Base-by-base conservation (phyloP, 106 monocot species). In the Vanilla planifolia region DNA sequence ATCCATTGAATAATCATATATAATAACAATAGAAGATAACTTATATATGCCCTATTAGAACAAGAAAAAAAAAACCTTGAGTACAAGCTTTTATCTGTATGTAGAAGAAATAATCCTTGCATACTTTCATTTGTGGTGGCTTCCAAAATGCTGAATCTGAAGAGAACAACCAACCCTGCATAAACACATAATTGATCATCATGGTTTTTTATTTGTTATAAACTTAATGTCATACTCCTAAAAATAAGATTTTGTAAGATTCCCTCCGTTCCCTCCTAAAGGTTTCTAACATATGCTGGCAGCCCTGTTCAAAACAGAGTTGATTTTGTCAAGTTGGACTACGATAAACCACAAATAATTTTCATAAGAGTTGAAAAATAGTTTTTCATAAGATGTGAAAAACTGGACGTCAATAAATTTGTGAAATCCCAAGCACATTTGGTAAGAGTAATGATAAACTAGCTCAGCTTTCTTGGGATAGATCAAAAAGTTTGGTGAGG, bases 131-230 rank as follows among this genome's bases (percentile, higher is more conserved):
- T 80, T 96, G 96, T 47, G 75, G 79, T 36, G 83, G 87, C 61
- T 79, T 85, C 96, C 96, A 96, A 61, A 96, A 96, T 36, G 34
- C 55, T 51, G 96, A 75, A 82, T 91, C 87, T 11, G 96, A 91
- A 10, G 74, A 90, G 63, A 96, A 96, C 59, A 96, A 75, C 87
- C 96, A 96, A 60, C 96, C 96, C 94, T 95, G 74, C 43, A 67
- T 42, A 51, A 44, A 27, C 45, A 42, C 11, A 21, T 59, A 37
- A 58, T 15, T 28, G 20, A 3, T 8, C 19, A 1, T 16, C 10
- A 57, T n/a, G n/a, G n/a, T n/a, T n/a, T 53, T 53, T 53, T 22
- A 53, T 32, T 53, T 53, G 32, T 5, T 3, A 53, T 16, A 32
- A 1, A 53, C 28, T 27, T 29, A 29, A n/a, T n/a, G n/a, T n/a